These are phyloP conservation scores for Talaromyces sp. DNA, from an alignment of 2,329 filamentous ascomycete species.

Conservation along the genomic window DNA sequence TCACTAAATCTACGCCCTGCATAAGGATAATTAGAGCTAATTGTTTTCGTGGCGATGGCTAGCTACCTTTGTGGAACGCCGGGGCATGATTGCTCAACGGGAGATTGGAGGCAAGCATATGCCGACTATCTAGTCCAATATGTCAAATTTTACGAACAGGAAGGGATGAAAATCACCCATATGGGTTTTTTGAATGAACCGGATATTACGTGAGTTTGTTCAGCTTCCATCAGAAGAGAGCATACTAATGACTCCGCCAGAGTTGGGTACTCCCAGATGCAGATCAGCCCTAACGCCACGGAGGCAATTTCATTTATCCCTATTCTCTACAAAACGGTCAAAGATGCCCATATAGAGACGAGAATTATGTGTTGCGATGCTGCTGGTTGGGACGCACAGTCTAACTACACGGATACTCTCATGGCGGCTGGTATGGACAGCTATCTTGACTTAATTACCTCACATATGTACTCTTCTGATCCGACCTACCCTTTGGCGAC, in stretches of 20 bases:
- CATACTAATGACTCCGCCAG: background rate
- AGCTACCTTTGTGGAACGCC: constrained; percentile 35
- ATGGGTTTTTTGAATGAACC: constrained; percentile 47
- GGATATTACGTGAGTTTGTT: constrained; percentile 21
- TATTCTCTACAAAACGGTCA: background rate
- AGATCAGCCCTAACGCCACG: background rate
- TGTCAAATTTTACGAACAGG: constrained; percentile 41
- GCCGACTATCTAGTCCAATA: constrained; percentile 46
- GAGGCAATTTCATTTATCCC: constrained; percentile 6
- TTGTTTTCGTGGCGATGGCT: background rate
- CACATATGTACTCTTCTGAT: constrained; percentile 4
- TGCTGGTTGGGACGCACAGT: background rate
- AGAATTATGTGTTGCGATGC: constrained; percentile 2
- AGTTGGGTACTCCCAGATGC: background rate
- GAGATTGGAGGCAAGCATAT: constrained; percentile 45
- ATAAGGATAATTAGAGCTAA: background rate
- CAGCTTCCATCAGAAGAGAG: background rate
- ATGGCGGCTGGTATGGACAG: background rate
- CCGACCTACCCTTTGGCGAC: background rate
- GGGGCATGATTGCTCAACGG: constrained; percentile 29
- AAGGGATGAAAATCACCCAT: constrained; percentile 41
- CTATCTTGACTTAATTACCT: constrained; percentile 4
- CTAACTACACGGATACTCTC: constrained; percentile 1
- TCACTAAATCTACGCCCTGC: background rate
- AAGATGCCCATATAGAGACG: background rate